Conservation (phyloP, 2,329 filamentous ascomycete genomes). For the Sporothrix protearum region DNA sequence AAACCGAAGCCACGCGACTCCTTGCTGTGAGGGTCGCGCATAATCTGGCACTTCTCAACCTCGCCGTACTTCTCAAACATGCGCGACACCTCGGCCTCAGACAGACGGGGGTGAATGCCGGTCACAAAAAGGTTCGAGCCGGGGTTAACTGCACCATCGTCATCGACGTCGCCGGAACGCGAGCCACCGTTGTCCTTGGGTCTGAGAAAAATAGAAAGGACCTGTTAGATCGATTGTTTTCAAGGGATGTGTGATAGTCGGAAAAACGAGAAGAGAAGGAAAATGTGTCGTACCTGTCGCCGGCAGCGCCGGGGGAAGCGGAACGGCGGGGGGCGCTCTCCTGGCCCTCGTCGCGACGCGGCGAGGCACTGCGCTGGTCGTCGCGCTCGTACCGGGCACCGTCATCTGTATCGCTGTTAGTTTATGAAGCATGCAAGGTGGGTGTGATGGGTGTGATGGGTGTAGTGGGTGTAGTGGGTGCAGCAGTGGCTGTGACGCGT, state of each 20-base stretch:
- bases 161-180: constrained; percentile 52
- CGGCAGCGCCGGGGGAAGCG: constrained; percentile 56
- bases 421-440: background rate
- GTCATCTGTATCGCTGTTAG: constrained; percentile 49
- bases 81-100: constrained; percentile 84
- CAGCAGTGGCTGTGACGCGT: constrained; percentile 1
- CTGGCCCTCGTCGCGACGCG: constrained; percentile 61
- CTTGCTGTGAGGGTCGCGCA: constrained; percentile 97
- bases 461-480: background rate
- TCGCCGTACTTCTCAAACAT: constrained; percentile 99
- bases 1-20: constrained; percentile 98
- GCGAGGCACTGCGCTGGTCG: constrained; percentile 60
- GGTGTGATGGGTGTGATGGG: background rate
- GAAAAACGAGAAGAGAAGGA: background rate
- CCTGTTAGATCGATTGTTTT: constrained; percentile 32
- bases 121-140: constrained; percentile 99
- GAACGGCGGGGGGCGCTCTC: constrained; percentile 57
- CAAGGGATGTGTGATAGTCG: constrained; percentile 27
- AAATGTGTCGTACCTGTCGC: constrained; percentile 45
- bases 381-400: constrained; percentile 63
- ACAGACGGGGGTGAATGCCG: constrained; percentile 89
- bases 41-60: constrained; percentile 99
- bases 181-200: constrained; percentile 47
- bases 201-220: constrained; percentile 25
- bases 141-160: constrained; percentile 81